Percentiles rank a stretch among this genome's conserved stretches.
phyloP scores from a whole-genome alignment of 768 basidiomycete species.

The Suillus tomentosus region DNA sequence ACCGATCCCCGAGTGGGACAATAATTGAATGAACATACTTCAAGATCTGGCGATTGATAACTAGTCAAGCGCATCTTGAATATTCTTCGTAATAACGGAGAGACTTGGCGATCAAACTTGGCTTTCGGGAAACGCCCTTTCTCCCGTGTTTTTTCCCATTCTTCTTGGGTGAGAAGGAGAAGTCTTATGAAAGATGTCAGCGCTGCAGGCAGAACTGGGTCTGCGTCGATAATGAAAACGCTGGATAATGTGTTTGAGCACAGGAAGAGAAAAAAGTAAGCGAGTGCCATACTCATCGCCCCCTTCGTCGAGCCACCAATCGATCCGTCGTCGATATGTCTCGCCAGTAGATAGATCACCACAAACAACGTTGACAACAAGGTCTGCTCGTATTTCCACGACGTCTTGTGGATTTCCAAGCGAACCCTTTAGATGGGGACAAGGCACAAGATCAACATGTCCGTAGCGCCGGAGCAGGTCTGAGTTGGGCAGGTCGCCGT shows the following conservation, averaged over 20 bases:
- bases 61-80: constrained; percentile 50
- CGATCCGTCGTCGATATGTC: constrained; percentile 59
- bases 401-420: constrained; percentile 77
- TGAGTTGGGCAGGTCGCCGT: constrained; percentile 89
- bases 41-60: constrained; percentile 56
- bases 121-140: constrained; percentile 80
- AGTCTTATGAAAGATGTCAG: constrained; percentile 68
- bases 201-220: constrained; percentile 52
- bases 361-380: constrained; percentile 50
- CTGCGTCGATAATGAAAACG: constrained; percentile 55
- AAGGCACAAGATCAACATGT: constrained; percentile 77
- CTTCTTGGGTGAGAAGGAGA: constrained; percentile 53
- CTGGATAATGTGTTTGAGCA: constrained; percentile 32
- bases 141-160: constrained; percentile 58
- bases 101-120: constrained; percentile 46
- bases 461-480: constrained; percentile 95
- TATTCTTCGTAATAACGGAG: constrained; percentile 51
- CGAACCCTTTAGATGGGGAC: constrained; percentile 38
- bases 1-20: constrained; percentile 1
- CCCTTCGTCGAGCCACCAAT: constrained; percentile 92
- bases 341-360: constrained; percentile 12
- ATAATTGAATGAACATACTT: constrained; percentile 35
- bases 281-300: constrained; percentile 75
- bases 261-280: neutral
- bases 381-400: constrained; percentile 75